These are phyloP conservation scores for Sonneratia caseolaris DNA, from an alignment of 345 rosid genomes.

Conservation along the genomic window DNA sequence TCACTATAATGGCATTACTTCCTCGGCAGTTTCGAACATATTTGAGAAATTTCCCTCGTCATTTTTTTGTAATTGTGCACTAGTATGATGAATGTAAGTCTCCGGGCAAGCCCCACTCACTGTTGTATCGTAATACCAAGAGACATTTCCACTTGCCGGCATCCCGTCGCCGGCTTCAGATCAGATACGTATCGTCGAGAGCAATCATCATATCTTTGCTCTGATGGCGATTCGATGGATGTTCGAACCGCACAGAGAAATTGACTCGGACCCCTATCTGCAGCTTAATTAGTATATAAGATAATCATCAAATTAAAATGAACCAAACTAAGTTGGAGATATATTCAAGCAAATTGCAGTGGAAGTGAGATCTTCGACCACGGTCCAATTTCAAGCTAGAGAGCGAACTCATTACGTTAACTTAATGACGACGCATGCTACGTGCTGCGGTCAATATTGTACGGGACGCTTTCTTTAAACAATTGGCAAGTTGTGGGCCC, in stretches of 20 bases:
- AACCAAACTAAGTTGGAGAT: background rate
- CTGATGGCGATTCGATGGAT: too few species aligned
- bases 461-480: background rate
- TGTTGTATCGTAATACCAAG: background rate
- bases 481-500: background rate
- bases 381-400: too few species aligned
- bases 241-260: too few species aligned
- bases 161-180: background rate
- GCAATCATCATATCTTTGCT: too few species aligned
- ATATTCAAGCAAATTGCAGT: background rate
- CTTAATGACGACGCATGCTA: too few species aligned
- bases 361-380: background rate
- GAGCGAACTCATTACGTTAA: too few species aligned
- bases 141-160: background rate
- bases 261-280: too few species aligned
- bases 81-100: background rate
- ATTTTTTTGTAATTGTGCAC: constrained; percentile 5
- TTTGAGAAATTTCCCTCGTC: constrained; percentile 13
- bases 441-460: too few species aligned
- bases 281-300: too few species aligned
- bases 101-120: background rate
- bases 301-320: too few species aligned
- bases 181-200: background rate
- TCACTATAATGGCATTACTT: background rate
- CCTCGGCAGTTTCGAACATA: background rate